A percentile compares a stretch with the other conserved stretches of the same genome.
Conservation (phyloP, 139 green algal species). For the Closterium sp. region DNA sequence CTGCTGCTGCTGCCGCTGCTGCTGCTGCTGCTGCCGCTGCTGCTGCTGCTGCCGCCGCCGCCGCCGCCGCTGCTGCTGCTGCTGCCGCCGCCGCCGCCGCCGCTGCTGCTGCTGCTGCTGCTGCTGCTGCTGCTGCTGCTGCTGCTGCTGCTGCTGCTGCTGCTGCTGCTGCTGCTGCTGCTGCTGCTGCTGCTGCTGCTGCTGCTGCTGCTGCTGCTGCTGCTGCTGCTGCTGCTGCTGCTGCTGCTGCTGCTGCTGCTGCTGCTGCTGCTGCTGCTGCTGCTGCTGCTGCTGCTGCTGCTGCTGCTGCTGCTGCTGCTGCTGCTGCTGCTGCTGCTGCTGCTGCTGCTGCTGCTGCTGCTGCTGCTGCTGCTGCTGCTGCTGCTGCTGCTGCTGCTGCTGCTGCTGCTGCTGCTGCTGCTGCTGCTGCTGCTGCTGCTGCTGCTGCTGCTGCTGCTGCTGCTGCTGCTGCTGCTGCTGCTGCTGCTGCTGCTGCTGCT, state of each 20-base stretch:
- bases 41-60: neutral
- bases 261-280: neutral
- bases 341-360: neutral
- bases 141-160: conserved; percentile 1
- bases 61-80: neutral
- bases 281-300: neutral
- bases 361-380: neutral
- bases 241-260: neutral
- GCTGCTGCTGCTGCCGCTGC: no score
- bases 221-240: neutral
- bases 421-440: neutral
- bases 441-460: neutral
- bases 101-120: neutral
- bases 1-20: no score
- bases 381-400: neutral
- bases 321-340: neutral
- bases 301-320: neutral
- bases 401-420: conserved; percentile 12
- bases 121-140: conserved; percentile 2
- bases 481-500: neutral
- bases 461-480: neutral
- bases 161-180: conserved; percentile 2
- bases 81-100: neutral
- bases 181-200: neutral
- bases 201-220: neutral